These are phyloP conservation scores for Protomyces lactucae-debilis DNA, from an alignment of 1,139 yeast species.

Conservation along the genomic window DNA sequence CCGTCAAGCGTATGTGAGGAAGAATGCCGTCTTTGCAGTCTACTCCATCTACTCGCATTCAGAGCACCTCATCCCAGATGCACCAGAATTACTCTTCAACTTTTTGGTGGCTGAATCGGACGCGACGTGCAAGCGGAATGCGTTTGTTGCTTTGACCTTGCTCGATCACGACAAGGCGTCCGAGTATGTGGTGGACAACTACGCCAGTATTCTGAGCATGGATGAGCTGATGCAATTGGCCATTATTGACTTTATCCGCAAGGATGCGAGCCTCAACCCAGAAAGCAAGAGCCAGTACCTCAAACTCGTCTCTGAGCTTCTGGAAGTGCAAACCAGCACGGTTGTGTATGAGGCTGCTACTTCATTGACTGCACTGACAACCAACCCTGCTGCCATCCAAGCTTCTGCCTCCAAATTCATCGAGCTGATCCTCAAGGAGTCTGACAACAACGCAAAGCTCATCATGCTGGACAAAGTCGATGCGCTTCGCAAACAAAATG, in stretches of 20 bases:
- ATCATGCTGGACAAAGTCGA: conserved; percentile 84
- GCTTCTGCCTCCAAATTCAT: conserved; percentile 81
- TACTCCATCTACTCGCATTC: conserved; percentile 69
- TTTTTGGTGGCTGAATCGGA: conserved; percentile 81
- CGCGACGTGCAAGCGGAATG: conserved; percentile 92
- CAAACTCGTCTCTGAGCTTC: conserved; percentile 63
- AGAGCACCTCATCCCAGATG: conserved; percentile 86
- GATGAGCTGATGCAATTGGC: conserved; percentile 86
- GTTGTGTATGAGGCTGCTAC: conserved; percentile 91
- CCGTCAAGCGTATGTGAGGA: conserved; percentile 96
- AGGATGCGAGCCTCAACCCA: conserved; percentile 43
- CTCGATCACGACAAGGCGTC: conserved; percentile 82
- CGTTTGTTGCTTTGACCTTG: conserved; percentile 80
- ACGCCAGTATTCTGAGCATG: conserved; percentile 57
- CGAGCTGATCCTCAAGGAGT: conserved; percentile 82
- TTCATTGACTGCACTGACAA: conserved; percentile 69
- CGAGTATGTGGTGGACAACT: conserved; percentile 69
- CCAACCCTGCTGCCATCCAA: conserved; percentile 60
- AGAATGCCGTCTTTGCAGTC: conserved; percentile 91
- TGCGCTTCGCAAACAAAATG: conserved; percentile 66
- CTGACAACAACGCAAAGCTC: conserved; percentile 89
- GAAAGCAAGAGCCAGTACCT: conserved; percentile 67
- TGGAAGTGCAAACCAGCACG: conserved; percentile 67
- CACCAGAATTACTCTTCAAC: conserved; percentile 71
- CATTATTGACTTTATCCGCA: conserved; percentile 81